Evolutionary conservation across 306 rosid species (phyloP).

Genomic region (Vigna mungo): DNA sequence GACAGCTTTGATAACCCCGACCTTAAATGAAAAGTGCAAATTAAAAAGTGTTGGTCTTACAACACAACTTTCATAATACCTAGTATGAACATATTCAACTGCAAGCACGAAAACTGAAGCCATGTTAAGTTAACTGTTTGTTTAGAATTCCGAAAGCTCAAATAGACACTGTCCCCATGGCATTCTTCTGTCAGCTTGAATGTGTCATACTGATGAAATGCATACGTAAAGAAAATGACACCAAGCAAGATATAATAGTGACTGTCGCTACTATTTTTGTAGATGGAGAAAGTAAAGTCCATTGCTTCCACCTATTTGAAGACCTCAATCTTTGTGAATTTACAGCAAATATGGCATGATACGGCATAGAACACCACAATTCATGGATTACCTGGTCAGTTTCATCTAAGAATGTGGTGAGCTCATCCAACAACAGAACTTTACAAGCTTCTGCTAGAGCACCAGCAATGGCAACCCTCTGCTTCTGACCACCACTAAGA

Average conservation of each 20-base stretch:
- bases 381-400: conserved; percentile 71
- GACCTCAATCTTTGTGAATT: conserved; percentile 6
- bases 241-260: not conserved
- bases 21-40: conserved; percentile 47
- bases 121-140: not conserved
- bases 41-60: conserved; percentile 28
- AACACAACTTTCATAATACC: conserved; percentile 6
- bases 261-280: conserved; percentile 4
- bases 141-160: conserved; percentile 20
- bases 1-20: conserved; percentile 80
- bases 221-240: conserved; percentile 10
- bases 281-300: not conserved
- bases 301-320: conserved; percentile 24
- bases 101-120: not conserved
- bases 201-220: conserved; percentile 33
- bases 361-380: conserved; percentile 20
- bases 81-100: not conserved
- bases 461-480: conserved; percentile 92
- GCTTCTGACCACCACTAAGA: conserved; percentile 93
- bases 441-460: conserved; percentile 91
- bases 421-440: conserved; percentile 84
- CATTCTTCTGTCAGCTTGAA: conserved; percentile 21
- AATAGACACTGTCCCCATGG: conserved; percentile 4
- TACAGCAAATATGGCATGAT: not conserved
- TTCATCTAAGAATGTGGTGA: conserved; percentile 86